Evolutionary conservation across 1,284 basidiomycete genomes (phyloP).

Genomic region (Butyriboletus pseudospeciosus): DNA sequence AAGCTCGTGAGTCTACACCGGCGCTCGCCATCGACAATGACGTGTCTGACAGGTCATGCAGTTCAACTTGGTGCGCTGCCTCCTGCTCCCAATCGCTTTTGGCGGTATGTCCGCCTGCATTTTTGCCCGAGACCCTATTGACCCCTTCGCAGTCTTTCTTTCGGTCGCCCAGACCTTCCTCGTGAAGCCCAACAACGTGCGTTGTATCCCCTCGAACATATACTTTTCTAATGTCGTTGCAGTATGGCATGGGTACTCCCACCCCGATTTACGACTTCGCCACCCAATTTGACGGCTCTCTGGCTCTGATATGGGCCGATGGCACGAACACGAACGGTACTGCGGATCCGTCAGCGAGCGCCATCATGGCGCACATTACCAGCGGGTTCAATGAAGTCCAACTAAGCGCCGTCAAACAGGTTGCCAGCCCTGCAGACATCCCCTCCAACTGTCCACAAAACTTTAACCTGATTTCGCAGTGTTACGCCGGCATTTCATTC

Average conservation of each 20-base stretch:
- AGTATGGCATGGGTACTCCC: slow-evolving; percentile 66
- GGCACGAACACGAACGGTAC: slow-evolving; percentile 55
- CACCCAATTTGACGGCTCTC: slow-evolving; percentile 48
- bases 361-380: slow-evolving; percentile 57
- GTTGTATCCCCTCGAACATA: slow-evolving; percentile 1
- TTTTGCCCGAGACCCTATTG: neutral
- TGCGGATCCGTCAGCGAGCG: slow-evolving; percentile 45
- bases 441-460: slow-evolving; percentile 64
- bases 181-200: slow-evolving; percentile 40
- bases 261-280: slow-evolving; percentile 48
- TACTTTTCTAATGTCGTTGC: slow-evolving; percentile 6
- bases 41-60: slow-evolving; percentile 25
- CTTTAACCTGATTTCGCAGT: slow-evolving; percentile 65
- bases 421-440: slow-evolving; percentile 48
- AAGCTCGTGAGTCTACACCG: slow-evolving; percentile 48
- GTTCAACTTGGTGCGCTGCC: slow-evolving; percentile 64
- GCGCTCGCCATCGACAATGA: neutral
- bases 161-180: slow-evolving; percentile 60
- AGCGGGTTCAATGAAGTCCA: slow-evolving; percentile 46
- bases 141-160: slow-evolving; percentile 46
- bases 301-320: slow-evolving; percentile 62
- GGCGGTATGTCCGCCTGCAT: slow-evolving; percentile 32
- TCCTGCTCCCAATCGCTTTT: slow-evolving; percentile 65
- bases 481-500: slow-evolving; percentile 70
- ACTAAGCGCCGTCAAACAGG: slow-evolving; percentile 43